Evolutionary conservation across 2,329 filamentous ascomycete genomes (phyloP).

Genomic region (Phialophora chinensis): DNA sequence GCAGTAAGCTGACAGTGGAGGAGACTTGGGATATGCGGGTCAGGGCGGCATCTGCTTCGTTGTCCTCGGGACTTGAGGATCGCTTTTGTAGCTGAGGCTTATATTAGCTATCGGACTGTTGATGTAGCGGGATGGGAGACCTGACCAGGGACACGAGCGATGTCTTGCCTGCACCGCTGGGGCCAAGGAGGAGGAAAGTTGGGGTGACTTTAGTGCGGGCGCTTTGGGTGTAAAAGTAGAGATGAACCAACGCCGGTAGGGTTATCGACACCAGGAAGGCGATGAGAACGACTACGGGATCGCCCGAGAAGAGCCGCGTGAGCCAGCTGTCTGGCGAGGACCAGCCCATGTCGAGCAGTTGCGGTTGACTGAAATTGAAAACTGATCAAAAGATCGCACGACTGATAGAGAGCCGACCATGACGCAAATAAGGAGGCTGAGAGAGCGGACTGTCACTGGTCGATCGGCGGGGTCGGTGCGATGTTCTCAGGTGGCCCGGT

Average conservation of each 20-base stretch:
- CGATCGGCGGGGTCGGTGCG: conserved; percentile 12
- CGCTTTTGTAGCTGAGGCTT: conserved; percentile 49
- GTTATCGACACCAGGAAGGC: conserved; percentile 73
- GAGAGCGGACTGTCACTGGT: conserved; percentile 8
- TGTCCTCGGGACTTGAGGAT: conserved; percentile 56
- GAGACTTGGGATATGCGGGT: conserved; percentile 70
- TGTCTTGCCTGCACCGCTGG: conserved; percentile 85
- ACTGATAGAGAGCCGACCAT: neutral
- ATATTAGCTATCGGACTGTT: conserved; percentile 19
- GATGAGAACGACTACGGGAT: conserved; percentile 61
- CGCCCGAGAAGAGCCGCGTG: conserved; percentile 53
- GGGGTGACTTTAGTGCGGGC: conserved; percentile 70
- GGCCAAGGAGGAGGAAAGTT: conserved; percentile 79
- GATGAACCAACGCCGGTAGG: conserved; percentile 78
- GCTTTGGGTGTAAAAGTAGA: conserved; percentile 70
- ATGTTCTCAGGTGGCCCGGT: neutral
- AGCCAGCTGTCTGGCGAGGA: conserved; percentile 47
- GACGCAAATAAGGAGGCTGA: conserved; percentile 21
- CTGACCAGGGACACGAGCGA: conserved; percentile 77
- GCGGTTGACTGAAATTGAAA: neutral
- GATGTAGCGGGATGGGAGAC: conserved; percentile 15
- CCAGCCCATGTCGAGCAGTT: conserved; percentile 43
- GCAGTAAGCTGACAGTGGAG: conserved; percentile 61
- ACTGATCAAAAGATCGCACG: conserved; percentile 6
- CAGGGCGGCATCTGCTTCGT: conserved; percentile 59